Evolutionary conservation across 2,329 filamentous ascomycete genomes (phyloP).

Genomic region (Ramichloridium luteum): DNA sequence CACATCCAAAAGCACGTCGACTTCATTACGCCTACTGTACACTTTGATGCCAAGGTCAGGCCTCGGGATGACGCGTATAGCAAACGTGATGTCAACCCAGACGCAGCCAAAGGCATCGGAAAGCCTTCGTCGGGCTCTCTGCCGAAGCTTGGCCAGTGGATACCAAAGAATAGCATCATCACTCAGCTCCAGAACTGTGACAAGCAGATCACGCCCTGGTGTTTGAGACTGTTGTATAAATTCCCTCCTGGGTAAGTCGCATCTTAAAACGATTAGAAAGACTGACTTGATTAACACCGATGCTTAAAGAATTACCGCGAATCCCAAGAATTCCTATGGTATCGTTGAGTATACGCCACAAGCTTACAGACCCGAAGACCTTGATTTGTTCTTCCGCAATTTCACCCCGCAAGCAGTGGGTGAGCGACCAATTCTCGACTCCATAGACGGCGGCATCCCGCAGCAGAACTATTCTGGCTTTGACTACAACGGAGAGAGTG

Average conservation of each 20-base stretch:
- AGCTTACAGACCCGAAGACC: conserved; percentile 33
- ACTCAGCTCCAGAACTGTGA: conserved; percentile 35
- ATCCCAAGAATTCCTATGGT: conserved; percentile 38
- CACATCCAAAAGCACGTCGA: conserved; percentile 24
- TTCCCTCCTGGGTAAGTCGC: conserved; percentile 25
- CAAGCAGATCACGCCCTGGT: conserved; percentile 44
- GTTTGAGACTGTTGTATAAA: conserved; percentile 29
- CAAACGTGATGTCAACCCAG: conserved; percentile 15
- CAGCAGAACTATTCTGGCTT: conserved; percentile 29
- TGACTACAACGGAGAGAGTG: conserved; percentile 37
- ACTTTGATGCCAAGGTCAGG: conserved; percentile 28
- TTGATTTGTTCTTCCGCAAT: conserved; percentile 27
- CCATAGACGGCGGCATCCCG: conserved; percentile 25
- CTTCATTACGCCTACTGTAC: conserved; percentile 29
- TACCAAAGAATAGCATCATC: conserved; percentile 15
- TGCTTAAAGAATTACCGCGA: conserved; percentile 27
- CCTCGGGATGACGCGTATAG: conserved; percentile 8
- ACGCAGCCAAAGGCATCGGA: conserved; percentile 16
- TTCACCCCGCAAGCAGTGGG: conserved; percentile 23
- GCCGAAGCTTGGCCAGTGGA: conserved; percentile 18
- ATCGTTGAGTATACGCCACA: conserved; percentile 43
- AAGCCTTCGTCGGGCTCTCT: conserved; percentile 20
- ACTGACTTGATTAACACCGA: no score
- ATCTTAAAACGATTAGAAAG: no score
- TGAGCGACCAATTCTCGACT: conserved; percentile 21